Evolutionary conservation across 1,139 yeast species (phyloP).

Genomic region (Saccharomyces pastorianus): DNA sequence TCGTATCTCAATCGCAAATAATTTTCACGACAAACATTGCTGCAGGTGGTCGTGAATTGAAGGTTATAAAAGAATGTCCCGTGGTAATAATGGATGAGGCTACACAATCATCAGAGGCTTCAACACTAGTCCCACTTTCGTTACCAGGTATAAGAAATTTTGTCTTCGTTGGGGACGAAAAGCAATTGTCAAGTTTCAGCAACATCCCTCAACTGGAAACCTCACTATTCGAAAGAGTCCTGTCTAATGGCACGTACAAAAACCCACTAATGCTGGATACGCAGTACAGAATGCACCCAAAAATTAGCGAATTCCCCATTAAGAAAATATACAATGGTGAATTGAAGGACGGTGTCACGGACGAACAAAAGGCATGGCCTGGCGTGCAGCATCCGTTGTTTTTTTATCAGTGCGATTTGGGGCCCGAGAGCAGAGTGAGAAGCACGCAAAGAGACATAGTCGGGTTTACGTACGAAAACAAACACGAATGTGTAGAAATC

Average conservation of each 20-base stretch:
- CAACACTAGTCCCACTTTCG: conserved; percentile 60
- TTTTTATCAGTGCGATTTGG: conserved; percentile 43
- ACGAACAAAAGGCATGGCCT: conserved; percentile 38
- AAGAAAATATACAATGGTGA: conserved; percentile 45
- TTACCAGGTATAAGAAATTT: conserved; percentile 60
- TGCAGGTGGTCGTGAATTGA: conserved; percentile 59
- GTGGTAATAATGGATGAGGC: conserved; percentile 67
- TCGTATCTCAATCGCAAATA: conserved; percentile 58
- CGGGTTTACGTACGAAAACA: conserved; percentile 49
- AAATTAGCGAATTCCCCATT: conserved; percentile 57
- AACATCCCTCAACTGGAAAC: conserved; percentile 53
- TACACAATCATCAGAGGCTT: conserved; percentile 65
- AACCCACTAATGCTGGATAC: conserved; percentile 62
- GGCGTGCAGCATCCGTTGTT: conserved; percentile 46
- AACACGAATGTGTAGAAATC: conserved; percentile 44
- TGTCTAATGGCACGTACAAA: conserved; percentile 47
- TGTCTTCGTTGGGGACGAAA: conserved; percentile 68
- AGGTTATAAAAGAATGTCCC: conserved; percentile 48
- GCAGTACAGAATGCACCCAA: conserved; percentile 70
- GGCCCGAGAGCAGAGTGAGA: conserved; percentile 40
- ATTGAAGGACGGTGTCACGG: conserved; percentile 54
- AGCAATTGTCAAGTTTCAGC: conserved; percentile 53
- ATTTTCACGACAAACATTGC: conserved; percentile 66
- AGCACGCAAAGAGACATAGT: conserved; percentile 34
- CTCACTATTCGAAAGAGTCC: conserved; percentile 52